Base-by-base conservation (phyloP, 768 basidiomycete genomes). In the Lentinula raphanica region DNA sequence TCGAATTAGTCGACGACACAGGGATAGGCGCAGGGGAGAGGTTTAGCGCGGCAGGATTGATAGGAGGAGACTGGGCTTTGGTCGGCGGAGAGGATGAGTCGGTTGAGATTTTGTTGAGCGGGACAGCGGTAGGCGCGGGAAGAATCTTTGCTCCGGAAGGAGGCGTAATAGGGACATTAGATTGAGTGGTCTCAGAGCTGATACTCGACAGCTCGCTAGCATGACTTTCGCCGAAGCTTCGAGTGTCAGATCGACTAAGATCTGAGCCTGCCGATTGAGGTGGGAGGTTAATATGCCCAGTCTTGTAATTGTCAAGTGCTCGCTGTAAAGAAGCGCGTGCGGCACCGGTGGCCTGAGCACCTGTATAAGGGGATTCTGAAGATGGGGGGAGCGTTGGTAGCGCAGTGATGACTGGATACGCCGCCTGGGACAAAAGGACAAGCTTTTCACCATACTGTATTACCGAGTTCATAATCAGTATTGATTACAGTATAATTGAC, bases 201-300 rank as follows among this genome's bases (percentile, higher is more conserved):
- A 91, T 84, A 62, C 74, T 77, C 17, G 79, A 79, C 35, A 94
- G 76, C 71, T 93, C 92, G 35, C 72, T 77, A 0, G 87, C 88
- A 64, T 94, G 92, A 38, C 85, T 92, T 70, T 87, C 88, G 19
- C 92, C 92, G 66, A 94, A 94, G 70, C 88, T 91, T 58, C 82
- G 82, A 0, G 88, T 89, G 65, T 93, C 88, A 3, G 86, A 86
- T 59, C 86, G 76, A 59, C 79, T 77, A 39, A 90, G 77, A 66
- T 87, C 85, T n/a, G 79, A 71, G 5, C 76, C 73, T 28, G 75
- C 69, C 13, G 70, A 60, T 15, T 79, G 76, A 11, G 76, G 69
- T 38, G 78, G 74, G 11, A 90, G 74, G 40, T 76, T 77, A 64
- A 81, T 78, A 58, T 82, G 77, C 0, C 90, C 91, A 1, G 83